Percentiles rank a stretch among this genome's conserved stretches.
Conservation (phyloP, 352 stramenopile species). For the Halophytophthora batemanensis region DNA sequence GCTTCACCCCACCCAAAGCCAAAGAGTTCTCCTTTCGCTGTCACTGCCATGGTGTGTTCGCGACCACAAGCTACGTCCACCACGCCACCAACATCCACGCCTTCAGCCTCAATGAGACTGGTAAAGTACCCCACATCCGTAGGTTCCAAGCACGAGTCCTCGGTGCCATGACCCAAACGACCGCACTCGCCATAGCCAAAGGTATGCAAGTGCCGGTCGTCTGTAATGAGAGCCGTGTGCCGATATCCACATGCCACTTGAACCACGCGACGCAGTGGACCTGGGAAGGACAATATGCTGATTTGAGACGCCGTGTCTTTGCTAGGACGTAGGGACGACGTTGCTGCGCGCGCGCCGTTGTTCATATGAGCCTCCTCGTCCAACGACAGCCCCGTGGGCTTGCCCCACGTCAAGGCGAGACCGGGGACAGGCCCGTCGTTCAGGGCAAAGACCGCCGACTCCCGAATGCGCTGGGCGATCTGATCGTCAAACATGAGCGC, state of each 20-base stretch:
- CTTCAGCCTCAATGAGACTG: conserved; percentile 39
- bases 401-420: conserved; percentile 57
- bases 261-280: conserved; percentile 50
- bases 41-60: conserved; percentile 84
- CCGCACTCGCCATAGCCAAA: conserved; percentile 83
- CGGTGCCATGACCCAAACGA: conserved; percentile 64
- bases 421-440: conserved; percentile 32
- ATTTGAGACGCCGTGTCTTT: conserved; percentile 17
- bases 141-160: conserved; percentile 43
- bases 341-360: neutral
- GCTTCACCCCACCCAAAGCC: conserved; percentile 86
- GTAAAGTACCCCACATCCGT: conserved; percentile 55
- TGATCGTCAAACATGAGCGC: conserved; percentile 26
- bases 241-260: conserved; percentile 77
- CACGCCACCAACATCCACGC: conserved; percentile 33
- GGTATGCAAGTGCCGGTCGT: conserved; percentile 65
- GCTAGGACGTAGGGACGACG: conserved; percentile 9
- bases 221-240: conserved; percentile 69
- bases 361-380: conserved; percentile 51
- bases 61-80: conserved; percentile 67
- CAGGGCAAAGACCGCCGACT: conserved; percentile 2
- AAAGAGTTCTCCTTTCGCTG: conserved; percentile 61
- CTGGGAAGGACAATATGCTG: conserved; percentile 40
- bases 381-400: conserved; percentile 54
- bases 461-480: conserved; percentile 21